Evolutionary conservation across 2,329 filamentous ascomycete genomes (phyloP).

Genomic region (Colletotrichum tanaceti): DNA sequence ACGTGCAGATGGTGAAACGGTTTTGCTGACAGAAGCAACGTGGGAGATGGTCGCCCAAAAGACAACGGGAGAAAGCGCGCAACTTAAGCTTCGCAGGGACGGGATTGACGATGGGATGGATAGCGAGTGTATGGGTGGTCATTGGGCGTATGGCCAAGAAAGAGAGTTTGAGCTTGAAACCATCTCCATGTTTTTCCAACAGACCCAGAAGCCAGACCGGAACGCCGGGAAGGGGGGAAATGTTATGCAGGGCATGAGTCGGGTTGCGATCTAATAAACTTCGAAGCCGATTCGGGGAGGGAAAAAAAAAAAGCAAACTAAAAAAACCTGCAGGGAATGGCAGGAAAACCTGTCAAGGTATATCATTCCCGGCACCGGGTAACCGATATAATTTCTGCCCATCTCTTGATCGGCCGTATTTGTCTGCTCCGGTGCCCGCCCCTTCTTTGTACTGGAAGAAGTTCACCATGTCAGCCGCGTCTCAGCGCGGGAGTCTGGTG

Average conservation of each 20-base stretch:
- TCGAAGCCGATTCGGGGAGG: background rate
- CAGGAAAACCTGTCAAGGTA: too few species aligned
- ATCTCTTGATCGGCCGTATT: background rate
- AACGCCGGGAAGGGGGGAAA: background rate
- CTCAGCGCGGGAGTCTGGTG: constrained; percentile 20
- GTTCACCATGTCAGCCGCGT: constrained; percentile 25
- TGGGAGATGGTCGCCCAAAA: background rate
- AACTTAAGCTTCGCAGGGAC: constrained; percentile 5
- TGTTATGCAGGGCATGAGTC: constrained; percentile 12
- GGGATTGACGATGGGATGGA: background rate
- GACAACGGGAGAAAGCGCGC: background rate
- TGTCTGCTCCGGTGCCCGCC: too few species aligned
- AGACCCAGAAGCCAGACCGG: background rate
- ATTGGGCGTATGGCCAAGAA: constrained; percentile 7
- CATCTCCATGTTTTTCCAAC: background rate
- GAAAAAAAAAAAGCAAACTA: background rate
- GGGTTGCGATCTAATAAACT: background rate
- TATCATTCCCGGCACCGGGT: background rate
- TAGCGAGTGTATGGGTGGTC: background rate
- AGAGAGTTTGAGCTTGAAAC: constrained; percentile 19
- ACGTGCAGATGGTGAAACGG: background rate
- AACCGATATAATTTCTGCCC: background rate
- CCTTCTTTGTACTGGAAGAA: background rate
- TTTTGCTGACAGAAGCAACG: background rate
- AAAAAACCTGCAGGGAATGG: too few species aligned